phyloP scores from a whole-genome alignment of 2,329 filamentous ascomycete genomes.

The Cladosporium sphaerospermum region DNA sequence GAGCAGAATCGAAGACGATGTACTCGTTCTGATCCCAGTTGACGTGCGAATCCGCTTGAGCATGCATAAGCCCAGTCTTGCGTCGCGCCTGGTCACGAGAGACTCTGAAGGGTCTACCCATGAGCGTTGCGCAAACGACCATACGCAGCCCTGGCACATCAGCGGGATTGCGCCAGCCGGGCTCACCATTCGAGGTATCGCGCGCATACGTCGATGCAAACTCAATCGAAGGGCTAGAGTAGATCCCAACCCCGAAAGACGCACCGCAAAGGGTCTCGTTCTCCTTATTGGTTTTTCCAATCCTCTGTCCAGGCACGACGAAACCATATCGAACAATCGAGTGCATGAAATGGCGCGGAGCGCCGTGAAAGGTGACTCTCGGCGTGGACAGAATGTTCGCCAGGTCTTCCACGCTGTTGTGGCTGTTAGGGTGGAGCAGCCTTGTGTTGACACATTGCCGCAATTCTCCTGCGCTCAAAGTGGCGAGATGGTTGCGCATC shows the following conservation, averaged over 20 bases:
- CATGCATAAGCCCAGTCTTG: too few species aligned
- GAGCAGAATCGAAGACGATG: conserved; percentile 38
- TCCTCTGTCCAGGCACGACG: conserved; percentile 31
- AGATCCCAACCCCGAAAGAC: conserved; percentile 40
- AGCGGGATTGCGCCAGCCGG: background rate
- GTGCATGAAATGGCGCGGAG: conserved; percentile 25
- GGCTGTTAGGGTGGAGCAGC: background rate
- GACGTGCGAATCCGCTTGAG: conserved; percentile 16
- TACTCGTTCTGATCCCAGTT: conserved; percentile 36
- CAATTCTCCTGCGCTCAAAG: background rate
- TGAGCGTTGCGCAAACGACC: conserved; percentile 42
- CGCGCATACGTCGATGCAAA: conserved; percentile 36
- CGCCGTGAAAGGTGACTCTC: conserved; percentile 35
- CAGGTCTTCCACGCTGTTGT: conserved; percentile 26
- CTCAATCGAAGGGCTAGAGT: conserved; percentile 37
- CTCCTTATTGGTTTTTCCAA: conserved; percentile 24
- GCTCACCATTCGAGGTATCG: conserved; percentile 17
- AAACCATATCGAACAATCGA: conserved; percentile 43
- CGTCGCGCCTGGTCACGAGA: conserved; percentile 13
- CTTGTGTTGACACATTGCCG: background rate
- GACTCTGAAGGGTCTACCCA: conserved; percentile 36
- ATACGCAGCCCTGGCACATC: conserved; percentile 37
- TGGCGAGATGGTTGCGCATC: background rate
- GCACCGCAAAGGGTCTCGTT: conserved; percentile 33
- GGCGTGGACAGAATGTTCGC: conserved; percentile 34